Evolutionary conservation across 257 asterid genomes (phyloP).

Genomic region (Salvia miltiorrhiza): DNA sequence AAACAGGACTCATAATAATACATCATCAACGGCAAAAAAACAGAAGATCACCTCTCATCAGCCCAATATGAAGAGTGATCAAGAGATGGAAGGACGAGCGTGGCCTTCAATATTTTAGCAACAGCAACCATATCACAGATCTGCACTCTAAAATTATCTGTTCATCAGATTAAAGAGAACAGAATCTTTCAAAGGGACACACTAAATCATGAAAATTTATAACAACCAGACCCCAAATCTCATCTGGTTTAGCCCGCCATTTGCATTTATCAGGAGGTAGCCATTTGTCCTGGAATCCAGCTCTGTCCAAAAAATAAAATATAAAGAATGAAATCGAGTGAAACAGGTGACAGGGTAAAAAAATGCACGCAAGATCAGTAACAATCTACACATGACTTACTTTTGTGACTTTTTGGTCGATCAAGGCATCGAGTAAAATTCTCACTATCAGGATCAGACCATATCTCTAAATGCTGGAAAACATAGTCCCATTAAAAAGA

Average conservation of each 20-base stretch:
- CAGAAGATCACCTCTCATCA: slow-evolving; percentile 65
- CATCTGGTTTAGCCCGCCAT: slow-evolving; percentile 99
- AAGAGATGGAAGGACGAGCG: slow-evolving; percentile 91
- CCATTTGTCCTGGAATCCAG: slow-evolving; percentile 73
- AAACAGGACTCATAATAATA: background rate
- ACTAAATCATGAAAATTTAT: slow-evolving; percentile 25
- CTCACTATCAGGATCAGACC: slow-evolving; percentile 83
- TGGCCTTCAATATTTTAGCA: slow-evolving; percentile 88
- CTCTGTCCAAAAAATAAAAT: slow-evolving; percentile 39
- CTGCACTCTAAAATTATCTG: slow-evolving; percentile 84
- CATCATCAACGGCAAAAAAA: slow-evolving; percentile 4
- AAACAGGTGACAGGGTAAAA: slow-evolving; percentile 5
- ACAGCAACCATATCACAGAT: slow-evolving; percentile 99
- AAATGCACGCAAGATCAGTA: background rate
- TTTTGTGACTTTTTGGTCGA: slow-evolving; percentile 62
- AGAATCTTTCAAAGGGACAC: slow-evolving; percentile 12
- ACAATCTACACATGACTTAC: slow-evolving; percentile 37
- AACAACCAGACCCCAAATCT: slow-evolving; percentile 99
- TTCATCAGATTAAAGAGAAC: slow-evolving; percentile 49
- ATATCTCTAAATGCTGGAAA: slow-evolving; percentile 73
- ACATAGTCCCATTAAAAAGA: slow-evolving; percentile 17
- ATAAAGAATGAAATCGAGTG: background rate
- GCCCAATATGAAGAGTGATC: slow-evolving; percentile 99
- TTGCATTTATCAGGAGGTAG: slow-evolving; percentile 81
- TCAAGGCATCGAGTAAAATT: slow-evolving; percentile 80